Evolutionary conservation across 2,329 filamentous ascomycete genomes (phyloP).

Genomic region (Talaromyces sp.): DNA sequence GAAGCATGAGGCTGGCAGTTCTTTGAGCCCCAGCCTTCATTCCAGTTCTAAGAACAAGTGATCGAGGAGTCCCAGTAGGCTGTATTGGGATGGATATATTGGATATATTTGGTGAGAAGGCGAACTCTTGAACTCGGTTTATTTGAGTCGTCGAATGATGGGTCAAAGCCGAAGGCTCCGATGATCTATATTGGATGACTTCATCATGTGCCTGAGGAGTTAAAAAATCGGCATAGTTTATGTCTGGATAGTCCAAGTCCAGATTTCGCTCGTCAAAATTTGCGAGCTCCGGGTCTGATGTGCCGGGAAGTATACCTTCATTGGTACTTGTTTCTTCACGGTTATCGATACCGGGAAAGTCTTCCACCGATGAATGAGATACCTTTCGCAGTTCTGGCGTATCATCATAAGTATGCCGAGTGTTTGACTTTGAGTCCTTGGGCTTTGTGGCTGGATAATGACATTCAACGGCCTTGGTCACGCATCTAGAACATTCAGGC

Average conservation of each 20-base stretch:
- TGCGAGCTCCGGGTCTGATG: not conserved
- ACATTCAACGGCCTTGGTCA: conserved; percentile 29
- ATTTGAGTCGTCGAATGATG: not conserved
- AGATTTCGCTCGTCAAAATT: not conserved
- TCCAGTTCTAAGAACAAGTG: conserved; percentile 17
- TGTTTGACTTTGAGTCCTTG: not conserved
- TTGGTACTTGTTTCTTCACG: not conserved
- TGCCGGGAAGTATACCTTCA: not conserved
- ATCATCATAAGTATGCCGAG: not conserved
- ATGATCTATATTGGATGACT: not conserved
- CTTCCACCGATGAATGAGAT: not conserved
- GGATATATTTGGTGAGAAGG: not conserved
- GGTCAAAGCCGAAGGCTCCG: not conserved
- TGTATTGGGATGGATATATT: conserved; percentile 4
- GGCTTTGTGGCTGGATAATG: conserved; percentile 25
- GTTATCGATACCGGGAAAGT: not conserved
- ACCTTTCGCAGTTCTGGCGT: not conserved
- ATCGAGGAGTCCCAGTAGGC: not conserved
- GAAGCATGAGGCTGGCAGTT: conserved; percentile 32
- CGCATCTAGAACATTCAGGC: conserved; percentile 36
- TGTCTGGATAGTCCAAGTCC: not conserved
- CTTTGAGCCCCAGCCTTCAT: conserved; percentile 23
- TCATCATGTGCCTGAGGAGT: not conserved
- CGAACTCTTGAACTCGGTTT: not conserved
- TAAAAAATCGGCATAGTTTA: conserved; percentile 2